Base-by-base conservation (phyloP, 805 yeast species). In the Grigorovia yakushimaensis region DNA sequence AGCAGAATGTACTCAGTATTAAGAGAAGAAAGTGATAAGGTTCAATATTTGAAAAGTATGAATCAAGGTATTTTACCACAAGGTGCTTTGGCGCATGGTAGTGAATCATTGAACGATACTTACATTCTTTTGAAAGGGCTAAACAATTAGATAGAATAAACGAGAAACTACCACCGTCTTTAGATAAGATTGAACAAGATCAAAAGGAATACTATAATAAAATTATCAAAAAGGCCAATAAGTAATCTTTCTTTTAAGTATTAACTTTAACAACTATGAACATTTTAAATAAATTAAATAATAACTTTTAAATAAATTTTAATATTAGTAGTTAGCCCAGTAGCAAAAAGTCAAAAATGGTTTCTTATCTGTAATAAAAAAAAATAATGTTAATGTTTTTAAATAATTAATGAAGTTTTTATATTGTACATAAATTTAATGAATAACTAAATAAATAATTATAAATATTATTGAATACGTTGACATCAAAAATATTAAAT, bases 1-100 rank as follows among this genome's bases (percentile, higher is more conserved):
- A 83, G 96, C 21, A 77, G 96, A 48, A 87, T 91, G 95, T 89
- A 84, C 67, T 83, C 81, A 52, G 83, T 89, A 7, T 72, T 91
- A 56, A 76, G 97, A 54, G 88, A 87, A 61, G 96, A 91, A 59
- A 76, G 89, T 42, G 97, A 87, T 64, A 80, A 79, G 54, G 93
- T 91, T 44, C 81, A 82, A 44, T 87, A 83, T 59, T 73, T 91
- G 58, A 87, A 88, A 67, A 73, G 74, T 17, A 72, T 79, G 52
- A 74, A 83, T 51, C 81, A 88, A 43, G 91, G 93, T n/a, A 72
- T 70, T 10, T 70, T 91, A 53, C 98, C 98, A 11, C 81, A 83
- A 59, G 96, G 96, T 20, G 79, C 94, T 5, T 72, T 91, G 46
- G 72, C 88, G 57, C 81, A 86, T 54, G 97, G 97, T 5, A 66